Conservation (phyloP, 2,329 filamentous ascomycete genomes). For the Triangularia setosa region DNA sequence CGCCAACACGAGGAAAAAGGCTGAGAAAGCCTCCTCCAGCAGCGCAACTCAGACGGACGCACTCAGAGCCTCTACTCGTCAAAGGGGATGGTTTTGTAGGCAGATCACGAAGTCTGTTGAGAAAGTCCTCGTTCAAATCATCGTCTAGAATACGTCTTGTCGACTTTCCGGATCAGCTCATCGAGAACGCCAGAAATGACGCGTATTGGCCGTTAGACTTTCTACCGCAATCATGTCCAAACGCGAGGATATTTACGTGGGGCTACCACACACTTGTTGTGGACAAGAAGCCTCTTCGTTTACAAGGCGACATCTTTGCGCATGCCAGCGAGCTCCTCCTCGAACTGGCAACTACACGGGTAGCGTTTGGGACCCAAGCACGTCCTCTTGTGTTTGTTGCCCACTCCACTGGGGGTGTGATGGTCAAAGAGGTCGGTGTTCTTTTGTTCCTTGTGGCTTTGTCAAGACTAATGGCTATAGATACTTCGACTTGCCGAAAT, state of each 20-base stretch:
- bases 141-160: conserved; percentile 21
- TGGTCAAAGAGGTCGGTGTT: conserved; percentile 32
- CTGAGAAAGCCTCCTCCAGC: conserved; percentile 17
- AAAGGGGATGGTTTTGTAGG: conserved; percentile 9
- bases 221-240: conserved; percentile 30
- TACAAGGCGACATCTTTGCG: conserved; percentile 30
- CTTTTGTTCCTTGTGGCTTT: background rate
- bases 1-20: conserved; percentile 13
- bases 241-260: conserved; percentile 30
- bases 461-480: conserved; percentile 17
- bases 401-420: conserved; percentile 31
- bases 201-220: conserved; percentile 33
- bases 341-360: conserved; percentile 26
- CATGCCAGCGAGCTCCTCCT: conserved; percentile 29
- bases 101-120: conserved; percentile 16
- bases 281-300: conserved; percentile 26
- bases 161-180: conserved; percentile 12
- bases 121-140: conserved; percentile 28
- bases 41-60: conserved; percentile 19
- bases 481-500: conserved; percentile 29
- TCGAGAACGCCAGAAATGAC: conserved; percentile 9
- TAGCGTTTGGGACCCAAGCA: conserved; percentile 10
- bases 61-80: conserved; percentile 23
- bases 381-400: conserved; percentile 30
- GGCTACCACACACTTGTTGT: conserved; percentile 29